Conservation (phyloP, 2,329 filamentous ascomycete species). For the Clonostachys chloroleuca region DNA sequence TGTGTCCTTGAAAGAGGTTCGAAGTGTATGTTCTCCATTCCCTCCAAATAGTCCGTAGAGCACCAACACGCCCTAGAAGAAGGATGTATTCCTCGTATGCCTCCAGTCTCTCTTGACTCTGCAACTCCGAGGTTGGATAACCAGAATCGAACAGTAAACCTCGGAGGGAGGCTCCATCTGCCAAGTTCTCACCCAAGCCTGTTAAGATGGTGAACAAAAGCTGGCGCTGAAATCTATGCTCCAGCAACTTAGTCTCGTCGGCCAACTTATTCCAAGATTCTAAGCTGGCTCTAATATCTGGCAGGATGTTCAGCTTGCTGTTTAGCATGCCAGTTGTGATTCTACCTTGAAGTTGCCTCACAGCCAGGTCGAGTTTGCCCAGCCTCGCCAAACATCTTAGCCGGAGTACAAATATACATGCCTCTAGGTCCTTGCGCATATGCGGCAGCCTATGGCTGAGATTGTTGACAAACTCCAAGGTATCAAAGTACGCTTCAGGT, state of each 20-base stretch:
- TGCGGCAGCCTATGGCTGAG: not conserved
- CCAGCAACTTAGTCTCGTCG: not conserved
- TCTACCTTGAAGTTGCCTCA: not conserved
- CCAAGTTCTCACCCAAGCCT: constrained; percentile 2
- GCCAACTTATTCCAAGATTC: not conserved
- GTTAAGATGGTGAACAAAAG: not conserved
- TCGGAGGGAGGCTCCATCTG: constrained; percentile 9
- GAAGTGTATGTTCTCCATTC: not conserved
- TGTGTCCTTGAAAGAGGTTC: too few relatives aligned
- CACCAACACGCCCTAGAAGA: constrained; percentile 3
- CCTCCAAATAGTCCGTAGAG: constrained; percentile 2
- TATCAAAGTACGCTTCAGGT: not conserved
- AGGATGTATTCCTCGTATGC: not conserved
- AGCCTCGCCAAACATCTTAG: constrained; percentile 1
- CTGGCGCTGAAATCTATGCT: not conserved
- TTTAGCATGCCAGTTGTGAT: not conserved
- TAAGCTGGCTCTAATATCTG: not conserved
- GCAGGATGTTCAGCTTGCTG: not conserved
- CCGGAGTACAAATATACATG: not conserved
- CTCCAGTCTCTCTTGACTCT: not conserved
- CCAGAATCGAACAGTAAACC: constrained; percentile 20
- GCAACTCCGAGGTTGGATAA: constrained; percentile 4
- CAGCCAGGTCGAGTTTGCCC: not conserved
- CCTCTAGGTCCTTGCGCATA: not conserved
- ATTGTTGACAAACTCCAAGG: constrained; percentile 3